phyloP scores from a whole-genome alignment of 257 asterid species.

The Phtheirospermum japonicum region DNA sequence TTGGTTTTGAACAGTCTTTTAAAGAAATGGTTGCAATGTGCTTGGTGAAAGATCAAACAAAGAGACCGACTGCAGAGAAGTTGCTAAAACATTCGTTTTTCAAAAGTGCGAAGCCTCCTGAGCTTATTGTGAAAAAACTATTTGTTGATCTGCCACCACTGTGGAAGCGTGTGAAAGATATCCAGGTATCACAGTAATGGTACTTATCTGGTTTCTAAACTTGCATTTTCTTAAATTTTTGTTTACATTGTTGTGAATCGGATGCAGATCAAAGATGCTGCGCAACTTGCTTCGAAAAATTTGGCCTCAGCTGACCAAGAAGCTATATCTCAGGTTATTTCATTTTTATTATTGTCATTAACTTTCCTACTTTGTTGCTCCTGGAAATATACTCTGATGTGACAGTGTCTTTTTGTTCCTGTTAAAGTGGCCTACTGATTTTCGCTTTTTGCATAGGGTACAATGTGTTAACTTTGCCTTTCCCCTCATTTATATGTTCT shows the following conservation, averaged over 20 bases:
- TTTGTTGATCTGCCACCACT: conserved; percentile 89
- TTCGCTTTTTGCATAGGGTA: conserved; percentile 20
- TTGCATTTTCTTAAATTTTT: conserved; percentile 22
- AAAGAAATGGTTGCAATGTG: conserved; percentile 99
- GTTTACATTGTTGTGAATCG: conserved; percentile 28
- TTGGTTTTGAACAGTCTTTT: conserved; percentile 66
- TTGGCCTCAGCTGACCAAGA: conserved; percentile 95
- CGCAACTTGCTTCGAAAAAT: conserved; percentile 89
- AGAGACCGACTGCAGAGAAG: conserved; percentile 97
- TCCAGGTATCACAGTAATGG: conserved; percentile 56
- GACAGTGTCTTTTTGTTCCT: background rate
- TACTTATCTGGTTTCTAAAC: conserved; percentile 23
- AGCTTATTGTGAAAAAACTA: conserved; percentile 73
- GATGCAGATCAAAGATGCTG: conserved; percentile 87
- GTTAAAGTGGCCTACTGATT: conserved; percentile 9
- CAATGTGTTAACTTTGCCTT: background rate
- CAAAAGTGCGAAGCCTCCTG: conserved; percentile 93
- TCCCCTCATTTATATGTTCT: conserved; percentile 25
- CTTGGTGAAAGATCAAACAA: conserved; percentile 97
- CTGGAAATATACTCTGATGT: conserved; percentile 11
- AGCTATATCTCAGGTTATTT: conserved; percentile 89
- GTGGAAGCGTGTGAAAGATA: conserved; percentile 91
- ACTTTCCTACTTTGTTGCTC: conserved; percentile 11
- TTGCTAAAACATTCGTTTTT: conserved; percentile 89
- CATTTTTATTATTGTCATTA: conserved; percentile 21